phyloP scores from a whole-genome alignment of 106 monocot genomes.

The Platanthera guangdongensis region DNA sequence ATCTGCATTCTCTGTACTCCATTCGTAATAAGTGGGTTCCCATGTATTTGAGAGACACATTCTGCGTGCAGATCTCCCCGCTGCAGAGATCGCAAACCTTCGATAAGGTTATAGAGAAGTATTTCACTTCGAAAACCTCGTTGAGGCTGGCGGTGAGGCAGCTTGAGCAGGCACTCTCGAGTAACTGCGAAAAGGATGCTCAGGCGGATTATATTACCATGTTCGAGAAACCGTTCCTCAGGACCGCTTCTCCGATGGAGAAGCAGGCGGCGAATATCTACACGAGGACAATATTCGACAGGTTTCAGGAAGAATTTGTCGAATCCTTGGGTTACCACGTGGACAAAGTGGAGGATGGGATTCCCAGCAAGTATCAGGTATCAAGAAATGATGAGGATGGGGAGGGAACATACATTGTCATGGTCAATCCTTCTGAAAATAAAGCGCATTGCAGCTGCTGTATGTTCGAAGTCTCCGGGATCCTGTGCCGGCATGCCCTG shows the following conservation, averaged over 20 bases:
- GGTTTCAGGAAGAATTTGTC: conserved; percentile 61
- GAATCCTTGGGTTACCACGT: conserved; percentile 56
- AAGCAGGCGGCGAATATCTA: conserved; percentile 60
- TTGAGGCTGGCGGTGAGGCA: conserved; percentile 39
- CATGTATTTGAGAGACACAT: conserved; percentile 39
- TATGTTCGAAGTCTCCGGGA: conserved; percentile 59
- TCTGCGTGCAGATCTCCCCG: conserved; percentile 25
- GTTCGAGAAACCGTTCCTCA: conserved; percentile 44
- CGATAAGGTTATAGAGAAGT: conserved; percentile 41
- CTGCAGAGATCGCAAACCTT: conserved; percentile 26
- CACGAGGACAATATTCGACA: conserved; percentile 47
- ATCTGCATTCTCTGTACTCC: conserved; percentile 37
- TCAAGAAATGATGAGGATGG: conserved; percentile 37
- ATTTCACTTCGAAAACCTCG: conserved; percentile 32
- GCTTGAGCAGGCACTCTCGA: conserved; percentile 34
- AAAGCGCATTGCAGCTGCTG: conserved; percentile 56
- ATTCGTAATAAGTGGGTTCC: conserved; percentile 64
- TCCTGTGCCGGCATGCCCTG: conserved; percentile 63
- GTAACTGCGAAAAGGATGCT: conserved; percentile 37
- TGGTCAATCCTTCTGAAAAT: conserved; percentile 28
- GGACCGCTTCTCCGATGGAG: conserved; percentile 66
- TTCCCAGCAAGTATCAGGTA: conserved; percentile 37
- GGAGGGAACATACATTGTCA: conserved; percentile 25
- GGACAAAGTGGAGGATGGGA: conserved; percentile 45
- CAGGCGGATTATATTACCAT: conserved; percentile 47